phyloP scores from a whole-genome alignment of 176 grass and related monocot genomes.

The Oryza nivara region DNA sequence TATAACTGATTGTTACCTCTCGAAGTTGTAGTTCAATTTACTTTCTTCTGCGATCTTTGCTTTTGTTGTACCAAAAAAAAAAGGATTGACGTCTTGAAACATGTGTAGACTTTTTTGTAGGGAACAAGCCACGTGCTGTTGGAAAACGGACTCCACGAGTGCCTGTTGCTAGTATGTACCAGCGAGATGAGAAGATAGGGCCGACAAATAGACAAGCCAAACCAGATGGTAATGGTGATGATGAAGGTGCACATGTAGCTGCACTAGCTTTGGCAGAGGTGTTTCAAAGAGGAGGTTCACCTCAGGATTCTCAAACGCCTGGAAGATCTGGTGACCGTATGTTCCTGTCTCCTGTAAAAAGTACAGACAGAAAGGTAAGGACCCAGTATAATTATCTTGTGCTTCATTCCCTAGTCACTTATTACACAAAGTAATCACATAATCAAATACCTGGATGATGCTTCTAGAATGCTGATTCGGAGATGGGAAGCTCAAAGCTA shows the following conservation, averaged over 20 bases:
- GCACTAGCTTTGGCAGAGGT: slow-evolving; percentile 90
- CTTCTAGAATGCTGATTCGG: slow-evolving; percentile 76
- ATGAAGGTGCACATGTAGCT: slow-evolving; percentile 90
- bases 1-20: slow-evolving; percentile 32
- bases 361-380: slow-evolving; percentile 71
- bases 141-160: slow-evolving; percentile 97
- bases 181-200: slow-evolving; percentile 59
- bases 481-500: slow-evolving; percentile 85
- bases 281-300: slow-evolving; percentile 85
- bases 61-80: slow-evolving; percentile 24
- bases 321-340: slow-evolving; percentile 59
- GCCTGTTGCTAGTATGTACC: slow-evolving; percentile 75
- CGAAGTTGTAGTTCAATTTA: slow-evolving; percentile 8
- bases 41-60: slow-evolving; percentile 10
- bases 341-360: slow-evolving; percentile 67
- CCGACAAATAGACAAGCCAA: slow-evolving; percentile 53
- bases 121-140: slow-evolving; percentile 74
- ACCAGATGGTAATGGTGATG: slow-evolving; percentile 64
- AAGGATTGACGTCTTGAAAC: slow-evolving; percentile 45
- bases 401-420: slow-evolving; percentile 18
- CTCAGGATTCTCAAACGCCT: slow-evolving; percentile 74
- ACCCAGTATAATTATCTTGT: slow-evolving; percentile 23
- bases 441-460: slow-evolving; percentile 24
- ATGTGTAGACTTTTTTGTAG: slow-evolving; percentile 65
- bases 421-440: slow-evolving; percentile 41